A percentile compares a stretch with the other conserved stretches of the same genome.
Evolutionary conservation across 148 eudicot species (phyloP).

Genomic region (Hydrangea macrophylla): DNA sequence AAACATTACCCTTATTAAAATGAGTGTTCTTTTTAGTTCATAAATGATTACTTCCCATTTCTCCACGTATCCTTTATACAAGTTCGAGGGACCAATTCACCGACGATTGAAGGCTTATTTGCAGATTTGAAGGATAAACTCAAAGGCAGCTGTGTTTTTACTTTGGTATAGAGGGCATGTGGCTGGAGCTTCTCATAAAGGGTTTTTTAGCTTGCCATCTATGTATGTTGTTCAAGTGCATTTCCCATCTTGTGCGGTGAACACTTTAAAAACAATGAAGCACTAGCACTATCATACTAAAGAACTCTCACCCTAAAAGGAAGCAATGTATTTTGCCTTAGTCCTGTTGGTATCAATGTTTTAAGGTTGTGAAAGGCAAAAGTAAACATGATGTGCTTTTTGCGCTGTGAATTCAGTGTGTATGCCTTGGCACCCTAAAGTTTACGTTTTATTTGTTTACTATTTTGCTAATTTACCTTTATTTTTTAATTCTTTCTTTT

Average conservation of each 20-base stretch:
- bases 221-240: slow-evolving; percentile 10
- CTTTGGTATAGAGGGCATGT: slow-evolving; percentile 5
- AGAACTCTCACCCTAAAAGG: background rate
- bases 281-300: background rate
- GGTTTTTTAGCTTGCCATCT: background rate
- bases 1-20: too few species aligned
- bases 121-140: slow-evolving; percentile 12
- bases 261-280: background rate
- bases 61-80: background rate
- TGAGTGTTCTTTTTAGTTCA: background rate
- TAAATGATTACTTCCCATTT: background rate
- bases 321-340: background rate
- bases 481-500: too few species aligned
- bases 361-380: background rate
- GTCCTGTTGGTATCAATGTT: background rate
- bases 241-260: background rate
- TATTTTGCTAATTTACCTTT: too few species aligned
- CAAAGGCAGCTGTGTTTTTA: background rate
- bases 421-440: too few species aligned
- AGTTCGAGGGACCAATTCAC: background rate
- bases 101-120: background rate
- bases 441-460: too few species aligned
- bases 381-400: background rate
- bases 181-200: slow-evolving; percentile 4
- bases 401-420: too few species aligned